Conservation (phyloP, 2,329 filamentous ascomycete species). For the Arthrobotrys megalospora region DNA sequence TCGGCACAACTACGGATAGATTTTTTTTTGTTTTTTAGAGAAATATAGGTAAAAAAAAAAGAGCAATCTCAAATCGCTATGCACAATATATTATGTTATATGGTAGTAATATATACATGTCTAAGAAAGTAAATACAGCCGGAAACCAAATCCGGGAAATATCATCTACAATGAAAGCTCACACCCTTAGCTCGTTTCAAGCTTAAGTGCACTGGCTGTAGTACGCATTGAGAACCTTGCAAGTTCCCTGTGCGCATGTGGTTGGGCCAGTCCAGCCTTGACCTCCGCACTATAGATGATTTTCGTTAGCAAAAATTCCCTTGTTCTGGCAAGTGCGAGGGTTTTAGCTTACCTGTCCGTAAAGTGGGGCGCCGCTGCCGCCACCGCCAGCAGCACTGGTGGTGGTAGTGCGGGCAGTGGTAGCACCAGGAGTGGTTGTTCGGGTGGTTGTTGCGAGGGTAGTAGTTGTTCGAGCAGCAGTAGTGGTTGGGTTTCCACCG, state of each 20-base stretch:
- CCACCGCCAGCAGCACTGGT: conserved; percentile 26
- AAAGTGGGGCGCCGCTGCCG: conserved; percentile 32
- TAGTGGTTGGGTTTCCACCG: conserved; percentile 16
- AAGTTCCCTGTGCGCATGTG: conserved; percentile 52
- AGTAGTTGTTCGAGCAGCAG: conserved; percentile 8
- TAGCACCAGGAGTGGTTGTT: conserved; percentile 18
- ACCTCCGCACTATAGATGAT: conserved; percentile 65
- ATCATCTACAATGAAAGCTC: conserved; percentile 17
- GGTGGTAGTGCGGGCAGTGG: conserved; percentile 34
- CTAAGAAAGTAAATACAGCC: conserved; percentile 40
- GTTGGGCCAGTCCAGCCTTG: conserved; percentile 49
- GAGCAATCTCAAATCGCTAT: conserved; percentile 48
- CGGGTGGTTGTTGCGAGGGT: background rate
- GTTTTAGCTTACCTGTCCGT: conserved; percentile 40
- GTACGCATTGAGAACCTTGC: conserved; percentile 38
- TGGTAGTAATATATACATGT: conserved; percentile 47
- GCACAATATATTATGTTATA: conserved; percentile 44
- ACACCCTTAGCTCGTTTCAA: background rate
- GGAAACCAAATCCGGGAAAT: conserved; percentile 3
- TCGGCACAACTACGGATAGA: conserved; percentile 13
- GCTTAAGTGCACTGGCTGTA: conserved; percentile 56
- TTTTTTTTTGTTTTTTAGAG: background rate
- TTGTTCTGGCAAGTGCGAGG: background rate
- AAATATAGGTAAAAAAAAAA: conserved; percentile 13
- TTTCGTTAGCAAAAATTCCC: background rate